phyloP scores from a whole-genome alignment of 2,329 filamentous ascomycete species.

The Alternaria solani region DNA sequence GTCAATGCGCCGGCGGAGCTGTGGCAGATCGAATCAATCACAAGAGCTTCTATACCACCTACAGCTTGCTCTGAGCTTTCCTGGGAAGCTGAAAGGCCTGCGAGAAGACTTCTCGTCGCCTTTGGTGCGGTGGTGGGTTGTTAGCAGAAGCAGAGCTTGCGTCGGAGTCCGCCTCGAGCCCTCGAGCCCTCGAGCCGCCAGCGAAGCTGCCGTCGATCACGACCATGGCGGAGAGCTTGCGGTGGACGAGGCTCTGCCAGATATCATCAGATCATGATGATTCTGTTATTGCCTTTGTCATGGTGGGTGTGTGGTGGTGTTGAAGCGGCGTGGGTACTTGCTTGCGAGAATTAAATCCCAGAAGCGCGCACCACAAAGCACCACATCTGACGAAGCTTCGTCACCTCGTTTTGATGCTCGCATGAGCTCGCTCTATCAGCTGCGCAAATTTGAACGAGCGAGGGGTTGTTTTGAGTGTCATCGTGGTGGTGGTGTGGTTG shows the following conservation, averaged over 20 bases:
- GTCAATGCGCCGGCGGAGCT: background rate
- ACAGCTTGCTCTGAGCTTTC: background rate
- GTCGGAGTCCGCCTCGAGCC: background rate
- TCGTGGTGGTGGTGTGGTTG: constrained; percentile 11
- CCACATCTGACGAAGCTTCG: background rate
- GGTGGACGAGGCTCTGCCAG: background rate
- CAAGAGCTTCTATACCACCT: background rate
- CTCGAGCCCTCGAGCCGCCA: background rate
- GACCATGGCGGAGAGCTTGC: background rate
- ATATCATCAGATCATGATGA: background rate
- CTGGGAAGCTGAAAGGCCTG: background rate
- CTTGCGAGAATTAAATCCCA: background rate
- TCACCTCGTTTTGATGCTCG: background rate
- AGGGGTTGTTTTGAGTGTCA: constrained; percentile 1
- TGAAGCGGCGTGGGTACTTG: constrained; percentile 1
- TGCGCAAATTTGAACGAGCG: background rate
- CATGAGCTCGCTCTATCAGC: background rate
- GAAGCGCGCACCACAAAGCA: background rate
- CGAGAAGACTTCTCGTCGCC: background rate
- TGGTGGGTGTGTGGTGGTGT: background rate
- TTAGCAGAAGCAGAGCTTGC: background rate
- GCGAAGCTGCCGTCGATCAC: background rate
- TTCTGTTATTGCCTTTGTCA: background rate
- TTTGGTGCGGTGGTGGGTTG: background rate
- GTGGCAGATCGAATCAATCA: background rate